A percentile compares a stretch with the other conserved stretches of the same genome.
Conservation (phyloP, 2,329 filamentous ascomycete genomes). For the Fusarium subglutinans region DNA sequence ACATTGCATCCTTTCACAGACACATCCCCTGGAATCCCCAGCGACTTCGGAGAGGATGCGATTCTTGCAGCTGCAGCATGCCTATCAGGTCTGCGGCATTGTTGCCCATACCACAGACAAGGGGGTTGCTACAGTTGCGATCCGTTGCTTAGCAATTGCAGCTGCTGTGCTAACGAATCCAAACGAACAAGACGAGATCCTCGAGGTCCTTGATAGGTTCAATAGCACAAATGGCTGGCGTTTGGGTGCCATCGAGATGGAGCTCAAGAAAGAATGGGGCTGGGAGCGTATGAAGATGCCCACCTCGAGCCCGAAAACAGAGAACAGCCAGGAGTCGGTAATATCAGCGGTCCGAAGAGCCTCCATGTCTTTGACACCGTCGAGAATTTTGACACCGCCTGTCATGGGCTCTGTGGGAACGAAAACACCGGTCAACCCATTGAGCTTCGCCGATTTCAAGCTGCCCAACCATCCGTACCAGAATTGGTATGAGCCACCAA, state of each 20-base stretch:
- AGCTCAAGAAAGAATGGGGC: constrained; percentile 81
- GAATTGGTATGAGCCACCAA: constrained; percentile 80
- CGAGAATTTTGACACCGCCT: constrained; percentile 40
- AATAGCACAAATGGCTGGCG: constrained; percentile 81
- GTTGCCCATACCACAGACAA: constrained; percentile 84
- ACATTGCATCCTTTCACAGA: constrained; percentile 81
- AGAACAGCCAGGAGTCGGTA: constrained; percentile 15
- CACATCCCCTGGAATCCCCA: constrained; percentile 74
- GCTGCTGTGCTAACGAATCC: constrained; percentile 75
- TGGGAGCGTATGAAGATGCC: constrained; percentile 57
- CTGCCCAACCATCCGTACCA: constrained; percentile 84
- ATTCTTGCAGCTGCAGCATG: constrained; percentile 75
- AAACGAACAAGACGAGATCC: constrained; percentile 81
- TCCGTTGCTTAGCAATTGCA: constrained; percentile 81
- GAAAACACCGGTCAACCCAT: constrained; percentile 68
- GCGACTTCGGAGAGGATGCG: constrained; percentile 73
- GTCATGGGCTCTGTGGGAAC: constrained; percentile 42
- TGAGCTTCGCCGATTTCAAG: constrained; percentile 79
- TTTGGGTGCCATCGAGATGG: constrained; percentile 74
- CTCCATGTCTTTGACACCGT: constrained; percentile 16
- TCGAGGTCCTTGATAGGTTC: constrained; percentile 80
- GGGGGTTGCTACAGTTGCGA: constrained; percentile 80
- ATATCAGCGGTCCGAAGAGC: constrained; percentile 1
- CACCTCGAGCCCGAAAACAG: constrained; percentile 2
- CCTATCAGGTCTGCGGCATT: constrained; percentile 89